Conservation (phyloP, 306 rosid species). For the Malus sylvestris region DNA sequence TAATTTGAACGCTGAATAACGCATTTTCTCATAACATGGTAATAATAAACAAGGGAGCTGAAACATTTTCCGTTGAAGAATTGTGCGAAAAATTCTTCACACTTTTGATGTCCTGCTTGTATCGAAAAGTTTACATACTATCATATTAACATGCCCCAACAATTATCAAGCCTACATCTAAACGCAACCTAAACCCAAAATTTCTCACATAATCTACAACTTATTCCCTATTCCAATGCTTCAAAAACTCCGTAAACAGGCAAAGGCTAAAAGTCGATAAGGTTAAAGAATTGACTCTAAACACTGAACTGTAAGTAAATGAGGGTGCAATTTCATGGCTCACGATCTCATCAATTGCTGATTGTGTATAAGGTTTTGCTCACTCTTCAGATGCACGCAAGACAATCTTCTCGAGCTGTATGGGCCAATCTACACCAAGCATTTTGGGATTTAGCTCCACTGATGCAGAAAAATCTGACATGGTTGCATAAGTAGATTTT, state of each 20-base stretch:
- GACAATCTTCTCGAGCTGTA: conserved; percentile 76
- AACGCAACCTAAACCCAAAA: conserved; percentile 28
- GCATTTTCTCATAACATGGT: not conserved
- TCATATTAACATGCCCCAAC: conserved; percentile 36
- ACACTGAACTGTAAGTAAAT: conserved; percentile 26
- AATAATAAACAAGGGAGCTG: conserved; percentile 10
- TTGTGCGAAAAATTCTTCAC: conserved; percentile 23
- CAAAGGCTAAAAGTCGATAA: conserved; percentile 17
- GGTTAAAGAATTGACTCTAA: conserved; percentile 29
- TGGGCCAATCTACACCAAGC: conserved; percentile 79
- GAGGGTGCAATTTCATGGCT: conserved; percentile 25
- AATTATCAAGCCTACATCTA: conserved; percentile 45
- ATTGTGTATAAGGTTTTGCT: conserved; percentile 18
- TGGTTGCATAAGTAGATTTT: conserved; percentile 32
- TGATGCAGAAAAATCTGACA: conserved; percentile 60
- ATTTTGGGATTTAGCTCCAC: conserved; percentile 67
- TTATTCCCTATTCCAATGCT: conserved; percentile 31
- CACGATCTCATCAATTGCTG: not conserved
- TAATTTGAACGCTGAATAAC: not conserved
- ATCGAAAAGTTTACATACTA: conserved; percentile 28
- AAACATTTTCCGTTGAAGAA: conserved; percentile 15
- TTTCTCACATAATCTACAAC: conserved; percentile 21
- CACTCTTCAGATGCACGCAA: conserved; percentile 60
- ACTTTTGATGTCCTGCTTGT: conserved; percentile 32
- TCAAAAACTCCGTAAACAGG: conserved; percentile 21